Evolutionary conservation across 2,329 filamentous ascomycete genomes (phyloP).

Genomic region (Phyllosticta citriasiana): DNA sequence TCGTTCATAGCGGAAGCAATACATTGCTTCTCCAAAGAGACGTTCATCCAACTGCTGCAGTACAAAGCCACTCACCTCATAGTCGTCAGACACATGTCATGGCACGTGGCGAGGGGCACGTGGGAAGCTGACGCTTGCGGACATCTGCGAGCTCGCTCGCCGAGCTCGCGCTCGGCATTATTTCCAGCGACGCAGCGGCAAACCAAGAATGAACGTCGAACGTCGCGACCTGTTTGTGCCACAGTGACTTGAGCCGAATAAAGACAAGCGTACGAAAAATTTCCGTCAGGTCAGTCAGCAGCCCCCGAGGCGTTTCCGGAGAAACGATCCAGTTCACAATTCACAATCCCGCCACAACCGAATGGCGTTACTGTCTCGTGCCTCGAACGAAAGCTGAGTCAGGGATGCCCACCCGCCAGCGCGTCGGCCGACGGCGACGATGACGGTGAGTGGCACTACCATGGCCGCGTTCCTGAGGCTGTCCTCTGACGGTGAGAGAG

Average conservation of each 20-base stretch:
- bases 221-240: background rate
- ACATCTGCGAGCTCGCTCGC: background rate
- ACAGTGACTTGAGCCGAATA: background rate
- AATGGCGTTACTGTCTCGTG: background rate
- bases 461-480: background rate
- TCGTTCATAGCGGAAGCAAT: too few relatives aligned
- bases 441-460: background rate
- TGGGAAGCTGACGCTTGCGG: background rate
- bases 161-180: background rate
- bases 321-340: background rate
- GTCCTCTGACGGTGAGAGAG: background rate
- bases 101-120: background rate
- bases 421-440: background rate
- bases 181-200: background rate
- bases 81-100: background rate
- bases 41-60: background rate
- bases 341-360: background rate
- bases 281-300: background rate
- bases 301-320: background rate
- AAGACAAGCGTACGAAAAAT: background rate
- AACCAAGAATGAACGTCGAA: background rate
- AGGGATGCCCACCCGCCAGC: background rate
- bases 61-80: background rate
- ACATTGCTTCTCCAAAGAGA: background rate
- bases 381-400: background rate